Percentiles rank a stretch among this genome's conserved stretches.
phyloP scores from a whole-genome alignment of 2,329 filamentous ascomycete species.

The Rhexocercosporidium sp. region DNA sequence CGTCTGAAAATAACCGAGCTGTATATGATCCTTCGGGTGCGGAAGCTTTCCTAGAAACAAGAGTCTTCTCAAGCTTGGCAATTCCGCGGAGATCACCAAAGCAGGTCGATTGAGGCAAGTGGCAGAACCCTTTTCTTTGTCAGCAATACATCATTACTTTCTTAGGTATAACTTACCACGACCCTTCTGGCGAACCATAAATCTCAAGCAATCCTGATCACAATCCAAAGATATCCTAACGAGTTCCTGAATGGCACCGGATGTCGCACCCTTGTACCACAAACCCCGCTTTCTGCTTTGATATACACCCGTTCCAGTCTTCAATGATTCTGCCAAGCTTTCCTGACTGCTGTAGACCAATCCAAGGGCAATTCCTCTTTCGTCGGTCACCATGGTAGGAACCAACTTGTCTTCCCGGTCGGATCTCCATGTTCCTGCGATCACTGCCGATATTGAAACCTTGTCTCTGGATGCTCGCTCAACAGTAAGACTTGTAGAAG shows the following conservation, averaged over 20 bases:
- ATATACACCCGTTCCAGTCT: conserved; percentile 82
- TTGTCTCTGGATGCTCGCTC: conserved; percentile 61
- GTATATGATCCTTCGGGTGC: conserved; percentile 94
- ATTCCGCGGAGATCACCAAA: conserved; percentile 87
- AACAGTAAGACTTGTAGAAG: conserved; percentile 72
- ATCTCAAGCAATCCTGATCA: conserved; percentile 90
- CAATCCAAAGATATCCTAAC: conserved; percentile 87
- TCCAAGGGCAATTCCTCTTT: conserved; percentile 82
- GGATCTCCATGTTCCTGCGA: conserved; percentile 77
- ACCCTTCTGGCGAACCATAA: conserved; percentile 88
- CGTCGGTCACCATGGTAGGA: conserved; percentile 89
- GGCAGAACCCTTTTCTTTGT: conserved; percentile 73
- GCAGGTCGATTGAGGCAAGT: conserved; percentile 89
- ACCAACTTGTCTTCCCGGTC: conserved; percentile 85
- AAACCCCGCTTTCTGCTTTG: conserved; percentile 94
- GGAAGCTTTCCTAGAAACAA: conserved; percentile 79
- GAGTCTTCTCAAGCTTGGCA: conserved; percentile 83
- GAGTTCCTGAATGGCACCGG: conserved; percentile 90
- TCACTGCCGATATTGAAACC: conserved; percentile 71
- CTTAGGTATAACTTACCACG: conserved; percentile 52
- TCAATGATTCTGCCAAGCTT: conserved; percentile 85
- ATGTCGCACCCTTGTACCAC: conserved; percentile 96
- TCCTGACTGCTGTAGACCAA: conserved; percentile 94
- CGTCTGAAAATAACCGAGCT: conserved; percentile 87
- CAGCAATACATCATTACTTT: conserved; percentile 12